Conservation (phyloP, 257 asterid species). For the Solanum bulbocastanum region DNA sequence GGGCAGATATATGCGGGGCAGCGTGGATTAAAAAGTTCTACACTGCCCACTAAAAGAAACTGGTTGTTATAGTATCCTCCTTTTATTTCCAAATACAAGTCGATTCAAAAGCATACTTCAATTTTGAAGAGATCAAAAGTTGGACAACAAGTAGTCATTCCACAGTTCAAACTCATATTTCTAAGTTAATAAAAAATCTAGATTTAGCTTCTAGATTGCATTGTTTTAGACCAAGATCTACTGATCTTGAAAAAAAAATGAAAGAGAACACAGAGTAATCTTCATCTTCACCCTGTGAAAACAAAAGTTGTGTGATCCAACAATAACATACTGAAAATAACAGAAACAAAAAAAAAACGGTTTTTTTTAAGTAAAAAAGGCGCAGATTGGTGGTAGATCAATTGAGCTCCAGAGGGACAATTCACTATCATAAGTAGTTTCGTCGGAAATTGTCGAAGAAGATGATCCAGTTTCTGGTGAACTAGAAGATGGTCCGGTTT, state of each 20-base stretch:
- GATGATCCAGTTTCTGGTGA: neutral
- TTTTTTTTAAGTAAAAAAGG: conserved; percentile 11
- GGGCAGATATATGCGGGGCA: too few relatives aligned
- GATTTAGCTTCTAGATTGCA: neutral
- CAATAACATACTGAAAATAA: neutral
- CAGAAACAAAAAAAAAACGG: neutral
- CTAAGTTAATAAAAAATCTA: neutral
- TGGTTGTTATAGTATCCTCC: neutral
- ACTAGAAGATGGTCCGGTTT: neutral
- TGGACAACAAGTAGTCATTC: neutral
- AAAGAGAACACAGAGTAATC: neutral
- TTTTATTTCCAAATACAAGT: neutral
- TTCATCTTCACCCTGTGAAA: neutral
- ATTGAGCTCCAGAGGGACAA: conserved; percentile 33
- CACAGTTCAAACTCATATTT: neutral
- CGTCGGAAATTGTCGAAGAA: neutral
- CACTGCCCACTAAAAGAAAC: too few relatives aligned
- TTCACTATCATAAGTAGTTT: conserved; percentile 13
- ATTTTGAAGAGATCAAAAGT: neutral
- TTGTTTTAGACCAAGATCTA: neutral
- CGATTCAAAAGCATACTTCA: neutral
- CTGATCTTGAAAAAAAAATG: neutral
- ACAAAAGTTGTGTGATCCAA: neutral
- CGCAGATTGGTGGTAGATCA: conserved; percentile 34
- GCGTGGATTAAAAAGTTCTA: too few relatives aligned